A percentile compares a stretch with the other conserved stretches of the same genome.
Evolutionary conservation across 495 filamentous ascomycete genomes (phyloP).

Genomic region (Penicillium silybi): DNA sequence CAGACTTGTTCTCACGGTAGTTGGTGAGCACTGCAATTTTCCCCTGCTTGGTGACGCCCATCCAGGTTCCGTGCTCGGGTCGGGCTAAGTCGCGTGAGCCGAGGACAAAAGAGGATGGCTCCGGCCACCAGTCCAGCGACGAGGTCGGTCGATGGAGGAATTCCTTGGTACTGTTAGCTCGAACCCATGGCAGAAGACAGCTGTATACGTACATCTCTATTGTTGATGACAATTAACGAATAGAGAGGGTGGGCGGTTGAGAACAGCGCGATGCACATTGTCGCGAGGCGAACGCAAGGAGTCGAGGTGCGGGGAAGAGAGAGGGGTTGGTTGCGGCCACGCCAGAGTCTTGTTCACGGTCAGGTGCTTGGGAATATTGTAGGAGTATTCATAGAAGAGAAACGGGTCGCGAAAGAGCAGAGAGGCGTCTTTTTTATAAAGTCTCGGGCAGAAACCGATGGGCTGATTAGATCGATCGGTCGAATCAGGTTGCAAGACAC

Average conservation of each 20-base stretch:
- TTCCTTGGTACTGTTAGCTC: slow-evolving; percentile 49
- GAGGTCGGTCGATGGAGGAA: slow-evolving; percentile 87
- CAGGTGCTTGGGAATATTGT: neutral
- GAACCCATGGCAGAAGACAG: neutral
- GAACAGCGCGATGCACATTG: slow-evolving; percentile 89
- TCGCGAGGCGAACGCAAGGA: neutral
- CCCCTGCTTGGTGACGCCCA: slow-evolving; percentile 80
- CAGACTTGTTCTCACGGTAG: slow-evolving; percentile 64
- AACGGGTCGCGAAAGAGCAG: neutral
- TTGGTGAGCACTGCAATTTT: slow-evolving; percentile 92
- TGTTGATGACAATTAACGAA: slow-evolving; percentile 83
- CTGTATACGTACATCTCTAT: slow-evolving; percentile 67
- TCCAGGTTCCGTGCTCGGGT: slow-evolving; percentile 78
- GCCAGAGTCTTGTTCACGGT: neutral
- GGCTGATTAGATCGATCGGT: neutral
- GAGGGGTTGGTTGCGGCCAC: neutral
- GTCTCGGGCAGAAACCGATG: neutral
- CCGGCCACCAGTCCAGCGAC: slow-evolving; percentile 76
- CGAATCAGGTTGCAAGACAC: neutral
- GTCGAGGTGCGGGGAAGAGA: slow-evolving; percentile 3
- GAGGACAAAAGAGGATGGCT: slow-evolving; percentile 56
- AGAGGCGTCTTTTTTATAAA: neutral
- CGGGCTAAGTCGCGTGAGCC: slow-evolving; percentile 67
- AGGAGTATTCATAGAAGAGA: neutral
- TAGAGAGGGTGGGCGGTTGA: slow-evolving; percentile 90